Conservation (phyloP, 768 basidiomycete species). For the Trametes cubensis region DNA sequence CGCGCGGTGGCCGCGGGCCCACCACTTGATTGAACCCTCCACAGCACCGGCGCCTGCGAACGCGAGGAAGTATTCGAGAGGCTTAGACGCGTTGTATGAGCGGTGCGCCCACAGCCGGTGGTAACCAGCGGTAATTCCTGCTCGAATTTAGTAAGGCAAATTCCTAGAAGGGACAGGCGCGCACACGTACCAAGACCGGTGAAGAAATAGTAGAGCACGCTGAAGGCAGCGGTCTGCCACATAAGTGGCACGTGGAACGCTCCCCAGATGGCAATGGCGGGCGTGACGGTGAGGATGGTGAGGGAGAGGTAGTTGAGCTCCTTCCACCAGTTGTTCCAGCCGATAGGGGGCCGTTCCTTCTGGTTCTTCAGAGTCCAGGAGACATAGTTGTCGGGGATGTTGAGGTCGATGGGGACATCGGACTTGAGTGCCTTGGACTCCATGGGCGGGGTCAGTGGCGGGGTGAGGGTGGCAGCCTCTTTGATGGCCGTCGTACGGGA, state of each 20-base stretch:
- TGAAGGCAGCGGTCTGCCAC: conserved; percentile 75
- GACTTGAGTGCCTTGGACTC: conserved; percentile 22
- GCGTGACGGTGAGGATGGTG: conserved; percentile 71
- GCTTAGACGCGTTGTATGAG: conserved; percentile 86
- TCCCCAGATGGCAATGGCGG: conserved; percentile 74
- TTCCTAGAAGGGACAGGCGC: not conserved
- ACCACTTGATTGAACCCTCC: conserved; percentile 98
- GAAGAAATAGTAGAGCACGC: conserved; percentile 70
- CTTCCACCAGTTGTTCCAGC: conserved; percentile 45
- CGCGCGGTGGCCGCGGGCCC: conserved; percentile 96
- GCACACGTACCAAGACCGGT: conserved; percentile 74
- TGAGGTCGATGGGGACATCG: conserved; percentile 37
- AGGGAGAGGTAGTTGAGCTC: conserved; percentile 82
- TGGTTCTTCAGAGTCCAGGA: conserved; percentile 52
- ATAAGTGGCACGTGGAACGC: conserved; percentile 63
- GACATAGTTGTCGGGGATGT: conserved; percentile 63
- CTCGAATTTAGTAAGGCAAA: conserved; percentile 29
- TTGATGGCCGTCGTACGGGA: conserved; percentile 28
- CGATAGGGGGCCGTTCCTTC: conserved; percentile 52
- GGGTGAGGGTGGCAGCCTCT: conserved; percentile 27
- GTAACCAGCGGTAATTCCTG: conserved; percentile 91
- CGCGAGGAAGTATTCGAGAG: conserved; percentile 85
- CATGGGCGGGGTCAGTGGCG: conserved; percentile 27
- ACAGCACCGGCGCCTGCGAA: conserved; percentile 89
- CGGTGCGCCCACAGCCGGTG: conserved; percentile 98